Evolutionary conservation across 192 early-diverging fungal genomes (phyloP).

Genomic region (Diversispora epigaea): DNA sequence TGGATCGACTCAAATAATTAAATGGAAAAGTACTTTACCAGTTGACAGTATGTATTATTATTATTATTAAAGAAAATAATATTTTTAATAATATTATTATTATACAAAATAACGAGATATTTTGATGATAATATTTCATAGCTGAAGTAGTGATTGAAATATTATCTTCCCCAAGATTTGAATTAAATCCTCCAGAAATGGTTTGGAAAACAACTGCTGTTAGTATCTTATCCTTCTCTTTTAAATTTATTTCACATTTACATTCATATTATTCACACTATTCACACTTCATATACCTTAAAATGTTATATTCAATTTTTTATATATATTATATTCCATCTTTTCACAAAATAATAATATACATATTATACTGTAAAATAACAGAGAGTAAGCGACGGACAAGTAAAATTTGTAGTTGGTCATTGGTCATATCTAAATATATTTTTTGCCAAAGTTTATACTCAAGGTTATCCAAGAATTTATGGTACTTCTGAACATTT

Average conservation of each 20-base stretch:
- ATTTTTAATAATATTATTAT: background rate
- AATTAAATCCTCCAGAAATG: constrained; percentile 6
- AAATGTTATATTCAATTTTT: too few relatives aligned
- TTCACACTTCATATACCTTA: background rate
- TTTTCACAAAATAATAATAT: too few relatives aligned
- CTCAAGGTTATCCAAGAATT: background rate
- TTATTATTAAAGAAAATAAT: background rate
- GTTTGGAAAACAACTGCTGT: constrained; percentile 18
- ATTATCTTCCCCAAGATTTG: background rate
- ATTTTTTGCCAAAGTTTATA: constrained; percentile 4
- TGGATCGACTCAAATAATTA: background rate
- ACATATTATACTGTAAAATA: too few relatives aligned
- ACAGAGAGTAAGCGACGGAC: background rate
- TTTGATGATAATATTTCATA: background rate
- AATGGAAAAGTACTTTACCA: constrained; percentile 5
- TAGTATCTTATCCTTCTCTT: background rate
- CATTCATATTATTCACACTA: background rate
- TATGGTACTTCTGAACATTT: constrained; percentile 3
- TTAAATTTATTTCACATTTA: background rate
- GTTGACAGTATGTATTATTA: background rate
- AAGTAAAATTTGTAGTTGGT: constrained; percentile 1
- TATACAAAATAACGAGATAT: background rate
- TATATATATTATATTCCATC: too few relatives aligned
- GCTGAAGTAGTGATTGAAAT: constrained; percentile 12
- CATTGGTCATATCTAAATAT: constrained; percentile 5